Conservation (phyloP, 805 yeast species). For the Ogataea nakhonphanomensis region DNA sequence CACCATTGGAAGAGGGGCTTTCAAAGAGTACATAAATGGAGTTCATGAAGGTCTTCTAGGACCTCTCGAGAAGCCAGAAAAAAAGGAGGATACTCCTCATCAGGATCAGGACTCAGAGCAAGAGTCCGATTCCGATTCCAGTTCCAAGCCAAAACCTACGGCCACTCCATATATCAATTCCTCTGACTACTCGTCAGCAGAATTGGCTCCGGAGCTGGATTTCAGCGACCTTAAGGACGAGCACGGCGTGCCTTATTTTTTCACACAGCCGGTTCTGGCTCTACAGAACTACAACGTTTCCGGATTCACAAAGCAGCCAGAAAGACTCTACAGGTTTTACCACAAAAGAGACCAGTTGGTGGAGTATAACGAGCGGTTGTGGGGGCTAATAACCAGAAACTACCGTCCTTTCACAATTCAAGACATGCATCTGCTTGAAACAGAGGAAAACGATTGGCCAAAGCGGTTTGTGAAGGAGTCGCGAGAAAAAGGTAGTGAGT, state of each 20-base stretch:
- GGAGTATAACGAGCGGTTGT: conserved; percentile 28
- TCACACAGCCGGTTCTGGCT: conserved; percentile 75
- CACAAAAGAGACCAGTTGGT: conserved; percentile 54
- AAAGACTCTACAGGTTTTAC: conserved; percentile 74
- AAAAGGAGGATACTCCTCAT: conserved; percentile 3
- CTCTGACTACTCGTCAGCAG: conserved; percentile 50
- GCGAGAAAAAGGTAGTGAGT: conserved; percentile 71
- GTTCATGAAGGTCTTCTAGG: conserved; percentile 94
- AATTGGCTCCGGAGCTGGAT: conserved; percentile 60
- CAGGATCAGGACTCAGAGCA: conserved; percentile 9
- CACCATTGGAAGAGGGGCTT: conserved; percentile 94
- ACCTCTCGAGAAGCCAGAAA: conserved; percentile 55
- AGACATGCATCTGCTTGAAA: conserved; percentile 42
- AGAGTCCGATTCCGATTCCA: conserved; percentile 16
- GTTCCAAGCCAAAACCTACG: conserved; percentile 38
- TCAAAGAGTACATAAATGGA: conserved; percentile 86
- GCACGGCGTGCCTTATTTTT: conserved; percentile 51
- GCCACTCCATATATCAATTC: conserved; percentile 63
- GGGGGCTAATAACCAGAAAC: conserved; percentile 36
- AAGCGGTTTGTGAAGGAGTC: conserved; percentile 76
- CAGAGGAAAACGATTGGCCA: conserved; percentile 89
- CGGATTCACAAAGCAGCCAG: conserved; percentile 77
- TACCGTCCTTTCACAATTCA: conserved; percentile 50
- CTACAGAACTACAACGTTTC: conserved; percentile 72
- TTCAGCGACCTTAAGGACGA: conserved; percentile 31